Base-by-base conservation (phyloP, 768 basidiomycete genomes). In the Boletus vermiculosoides region DNA sequence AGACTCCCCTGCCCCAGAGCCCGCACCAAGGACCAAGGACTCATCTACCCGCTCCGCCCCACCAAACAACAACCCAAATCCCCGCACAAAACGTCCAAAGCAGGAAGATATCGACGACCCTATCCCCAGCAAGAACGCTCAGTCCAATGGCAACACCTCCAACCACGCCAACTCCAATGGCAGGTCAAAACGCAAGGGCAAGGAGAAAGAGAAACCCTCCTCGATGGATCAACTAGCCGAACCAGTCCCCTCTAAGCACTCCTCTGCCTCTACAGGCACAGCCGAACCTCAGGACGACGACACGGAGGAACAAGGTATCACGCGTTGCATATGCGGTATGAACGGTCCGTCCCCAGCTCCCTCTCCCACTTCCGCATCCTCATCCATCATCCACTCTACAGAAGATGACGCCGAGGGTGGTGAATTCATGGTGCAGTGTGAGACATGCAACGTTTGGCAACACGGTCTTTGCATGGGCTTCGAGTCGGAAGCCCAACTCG, bases 391-490 rank as follows among this genome's bases (percentile, higher is more conserved):
- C 56, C 54, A 56, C 52, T 59, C 68, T 74, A 75, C 74, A 78
- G 88, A 89, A 71, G 86, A 87, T 65, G 87, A 88, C 67, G 83
- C 84, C 51, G 86, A 88, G 69, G 92, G 90, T 50, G 92, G 93
- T 47, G 94, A 93, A 71, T 92, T 96, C 76, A 97, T 98, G 92
- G 93, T 98, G 50, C 90, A 94, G 72, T 99, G 96, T 75, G 96
- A 98, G 75, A 87, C 80, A 44, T 99, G 96, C 78, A 91, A 94
- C 67, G 92, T 92, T 54, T 99, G 96, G 96, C 96, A 99, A 74
- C 96, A 99, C 71, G 94, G 94, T 4, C 80, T 87, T 11, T 99
- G 97, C 76, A 93, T 99, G 85, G 96, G 94, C 41, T 91, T 90
- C 71, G 86, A 90, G 62, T 83, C 83, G 34, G 86, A 89, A 67